Conservation (phyloP, 1,284 basidiomycete genomes). For the Microbotryum lychnidis-dioicae region DNA sequence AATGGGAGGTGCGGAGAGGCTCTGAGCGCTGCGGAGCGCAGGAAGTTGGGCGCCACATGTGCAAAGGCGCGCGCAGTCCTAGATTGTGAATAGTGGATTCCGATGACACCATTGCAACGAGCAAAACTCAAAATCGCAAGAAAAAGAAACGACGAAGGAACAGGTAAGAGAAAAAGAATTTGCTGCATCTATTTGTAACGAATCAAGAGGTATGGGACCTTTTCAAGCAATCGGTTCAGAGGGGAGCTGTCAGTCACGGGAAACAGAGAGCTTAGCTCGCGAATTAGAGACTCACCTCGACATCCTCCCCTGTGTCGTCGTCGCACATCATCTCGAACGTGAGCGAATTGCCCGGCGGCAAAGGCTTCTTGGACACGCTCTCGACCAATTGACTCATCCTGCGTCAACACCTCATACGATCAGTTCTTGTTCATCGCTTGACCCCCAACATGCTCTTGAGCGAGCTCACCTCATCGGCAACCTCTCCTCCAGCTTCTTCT, state of each 20-base stretch:
- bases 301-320: constrained; percentile 73
- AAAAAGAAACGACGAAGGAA: too few relatives aligned
- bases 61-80: too few relatives aligned
- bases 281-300: constrained; percentile 38
- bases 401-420: not conserved
- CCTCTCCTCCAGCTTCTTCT: constrained; percentile 86
- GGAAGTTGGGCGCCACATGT: too few relatives aligned
- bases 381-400: constrained; percentile 83
- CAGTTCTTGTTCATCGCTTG: not conserved
- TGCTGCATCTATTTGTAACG: constrained; percentile 14
- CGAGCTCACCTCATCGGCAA: constrained; percentile 56
- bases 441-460: not conserved
- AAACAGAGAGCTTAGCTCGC: not conserved
- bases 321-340: constrained; percentile 81
- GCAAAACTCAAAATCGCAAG: too few relatives aligned
- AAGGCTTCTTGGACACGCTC: constrained; percentile 84
- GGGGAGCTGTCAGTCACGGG: not conserved
- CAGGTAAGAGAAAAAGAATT: too few relatives aligned
- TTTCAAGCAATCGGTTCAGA: not conserved
- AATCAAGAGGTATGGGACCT: constrained; percentile 29
- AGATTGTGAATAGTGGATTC: too few relatives aligned
- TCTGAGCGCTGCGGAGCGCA: too few relatives aligned
- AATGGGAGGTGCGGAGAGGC: not conserved
- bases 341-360: constrained; percentile 49
- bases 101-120: too few relatives aligned